These are phyloP conservation scores for Plasmodium gallinaceum DNA, from an alignment of 169 alveolate species.

Conservation along the genomic window DNA sequence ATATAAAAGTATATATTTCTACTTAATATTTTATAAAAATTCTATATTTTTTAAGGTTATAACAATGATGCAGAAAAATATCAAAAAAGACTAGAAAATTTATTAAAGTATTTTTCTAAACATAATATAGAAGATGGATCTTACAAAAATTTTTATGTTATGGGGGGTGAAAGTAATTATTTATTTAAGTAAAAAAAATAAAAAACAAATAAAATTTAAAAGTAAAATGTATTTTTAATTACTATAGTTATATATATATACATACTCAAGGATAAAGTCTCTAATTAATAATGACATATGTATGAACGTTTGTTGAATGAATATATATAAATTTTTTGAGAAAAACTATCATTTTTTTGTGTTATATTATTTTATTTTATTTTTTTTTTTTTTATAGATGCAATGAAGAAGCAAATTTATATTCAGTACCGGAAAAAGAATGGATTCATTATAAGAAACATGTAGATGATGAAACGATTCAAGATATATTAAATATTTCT, in stretches of 20 bases:
- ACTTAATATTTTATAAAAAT: not conserved
- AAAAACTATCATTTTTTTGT: too few relatives aligned
- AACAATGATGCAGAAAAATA: conserved; percentile 75
- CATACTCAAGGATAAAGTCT: not conserved
- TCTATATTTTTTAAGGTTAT: conserved; percentile 53
- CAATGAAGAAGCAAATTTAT: conserved; percentile 35
- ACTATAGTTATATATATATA: not conserved
- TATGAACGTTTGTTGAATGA: too few relatives aligned
- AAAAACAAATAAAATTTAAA: not conserved
- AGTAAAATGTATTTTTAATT: not conserved
- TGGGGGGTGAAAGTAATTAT: conserved; percentile 78
- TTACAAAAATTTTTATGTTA: conserved; percentile 56
- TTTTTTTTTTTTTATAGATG: conserved; percentile 14
- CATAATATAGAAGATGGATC: conserved; percentile 39
- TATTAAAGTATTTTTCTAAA: conserved; percentile 52
- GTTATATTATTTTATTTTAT: too few relatives aligned
- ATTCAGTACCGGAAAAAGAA: conserved; percentile 55
- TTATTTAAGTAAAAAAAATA: conserved; percentile 52
- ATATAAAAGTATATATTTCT: conserved; percentile 6
- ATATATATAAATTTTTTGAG: too few relatives aligned
- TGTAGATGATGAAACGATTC: conserved; percentile 39
- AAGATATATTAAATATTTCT: conserved; percentile 44
- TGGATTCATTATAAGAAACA: conserved; percentile 61
- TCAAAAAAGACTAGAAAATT: conserved; percentile 57
- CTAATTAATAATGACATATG: too few relatives aligned